Evolutionary conservation across 768 basidiomycete genomes (phyloP).

Genomic region (Terana coerulea): DNA sequence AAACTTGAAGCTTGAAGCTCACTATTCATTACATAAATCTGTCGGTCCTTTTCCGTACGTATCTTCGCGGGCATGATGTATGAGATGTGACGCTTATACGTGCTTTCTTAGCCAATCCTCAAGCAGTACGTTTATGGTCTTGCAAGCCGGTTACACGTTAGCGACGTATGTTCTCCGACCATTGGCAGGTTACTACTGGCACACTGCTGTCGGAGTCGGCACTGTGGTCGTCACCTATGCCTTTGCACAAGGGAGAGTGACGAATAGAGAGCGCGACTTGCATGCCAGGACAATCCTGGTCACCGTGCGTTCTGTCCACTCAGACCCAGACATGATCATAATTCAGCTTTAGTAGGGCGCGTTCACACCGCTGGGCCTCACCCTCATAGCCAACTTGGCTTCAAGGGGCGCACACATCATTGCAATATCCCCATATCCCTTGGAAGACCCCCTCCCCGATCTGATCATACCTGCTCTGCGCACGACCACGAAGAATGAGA

Average conservation of each 20-base stretch:
- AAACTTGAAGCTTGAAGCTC: too few relatives aligned
- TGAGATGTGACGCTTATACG: too few relatives aligned
- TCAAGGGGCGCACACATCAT: slow-evolving; percentile 77
- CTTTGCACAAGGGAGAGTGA: slow-evolving; percentile 67
- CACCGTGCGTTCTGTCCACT: slow-evolving; percentile 46
- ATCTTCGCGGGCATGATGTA: too few relatives aligned
- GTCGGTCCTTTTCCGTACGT: too few relatives aligned
- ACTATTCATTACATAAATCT: too few relatives aligned
- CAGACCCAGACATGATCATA: neutral
- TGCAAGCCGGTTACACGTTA: slow-evolving; percentile 41
- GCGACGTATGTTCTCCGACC: slow-evolving; percentile 45
- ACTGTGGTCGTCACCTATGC: slow-evolving; percentile 47
- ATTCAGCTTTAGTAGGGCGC: slow-evolving; percentile 49
- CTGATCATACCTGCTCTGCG: slow-evolving; percentile 66
- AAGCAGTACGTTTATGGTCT: slow-evolving; percentile 44
- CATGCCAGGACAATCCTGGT: slow-evolving; percentile 69
- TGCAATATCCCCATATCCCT: slow-evolving; percentile 59
- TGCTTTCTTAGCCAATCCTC: too few relatives aligned
- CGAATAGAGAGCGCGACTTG: slow-evolving; percentile 69
- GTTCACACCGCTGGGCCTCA: slow-evolving; percentile 71
- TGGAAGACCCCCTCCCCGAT: slow-evolving; percentile 50
- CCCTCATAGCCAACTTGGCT: slow-evolving; percentile 62
- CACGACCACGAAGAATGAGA: slow-evolving; percentile 64
- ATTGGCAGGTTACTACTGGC: slow-evolving; percentile 55
- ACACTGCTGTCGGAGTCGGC: slow-evolving; percentile 42